Conservation (phyloP, 305 asterid genomes). For the Coffea humblotiana region DNA sequence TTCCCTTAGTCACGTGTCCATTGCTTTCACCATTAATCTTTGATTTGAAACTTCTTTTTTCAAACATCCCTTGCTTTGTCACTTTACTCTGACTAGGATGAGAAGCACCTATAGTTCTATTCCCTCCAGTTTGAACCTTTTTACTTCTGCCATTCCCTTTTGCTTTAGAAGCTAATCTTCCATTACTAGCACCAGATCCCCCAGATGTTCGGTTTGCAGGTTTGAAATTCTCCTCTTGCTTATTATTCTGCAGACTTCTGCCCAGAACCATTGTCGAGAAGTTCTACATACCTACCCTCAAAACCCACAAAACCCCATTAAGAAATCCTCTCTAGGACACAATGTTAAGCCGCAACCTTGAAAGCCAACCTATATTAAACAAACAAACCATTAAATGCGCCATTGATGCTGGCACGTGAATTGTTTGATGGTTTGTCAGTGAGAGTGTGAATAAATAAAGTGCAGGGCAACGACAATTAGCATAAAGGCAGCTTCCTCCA, state of each 20-base stretch:
- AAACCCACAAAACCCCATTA: not conserved
- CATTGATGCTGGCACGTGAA: not conserved
- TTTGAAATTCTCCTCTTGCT: conserved; percentile 35
- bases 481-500: not conserved
- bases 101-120: conserved; percentile 22
- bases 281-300: conserved; percentile 1
- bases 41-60: conserved; percentile 29
- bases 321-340: not conserved
- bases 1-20: conserved; percentile 7
- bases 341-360: not conserved
- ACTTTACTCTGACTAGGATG: conserved; percentile 23
- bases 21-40: conserved; percentile 23
- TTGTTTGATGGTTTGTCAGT: not conserved
- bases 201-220: conserved; percentile 33
- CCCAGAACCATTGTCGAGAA: conserved; percentile 39
- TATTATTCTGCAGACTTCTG: conserved; percentile 29
- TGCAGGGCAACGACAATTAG: not conserved
- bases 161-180: conserved; percentile 25
- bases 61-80: conserved; percentile 22
- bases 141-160: conserved; percentile 21
- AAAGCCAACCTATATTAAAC: not conserved
- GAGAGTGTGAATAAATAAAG: not conserved
- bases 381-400: not conserved
- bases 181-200: conserved; percentile 31
- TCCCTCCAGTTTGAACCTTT: conserved; percentile 35